phyloP scores from a whole-genome alignment of 2,329 filamentous ascomycete species.

The Hansfordia pulvinata region DNA sequence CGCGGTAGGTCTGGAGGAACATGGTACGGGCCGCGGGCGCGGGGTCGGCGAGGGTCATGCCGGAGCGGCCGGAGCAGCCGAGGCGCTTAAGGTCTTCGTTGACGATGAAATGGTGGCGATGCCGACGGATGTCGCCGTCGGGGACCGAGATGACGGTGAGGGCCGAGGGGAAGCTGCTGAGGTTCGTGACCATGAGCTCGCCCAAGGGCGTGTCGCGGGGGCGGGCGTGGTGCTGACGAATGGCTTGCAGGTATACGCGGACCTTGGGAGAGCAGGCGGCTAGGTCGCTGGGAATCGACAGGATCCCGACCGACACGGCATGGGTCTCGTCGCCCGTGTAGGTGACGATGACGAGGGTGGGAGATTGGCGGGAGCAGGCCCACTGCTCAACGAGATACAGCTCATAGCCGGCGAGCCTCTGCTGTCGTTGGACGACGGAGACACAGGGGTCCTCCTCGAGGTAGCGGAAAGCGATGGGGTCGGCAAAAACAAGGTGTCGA shows the following conservation, averaged over 20 bases:
- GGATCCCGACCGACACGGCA: constrained; percentile 62
- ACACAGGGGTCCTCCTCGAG: constrained; percentile 76
- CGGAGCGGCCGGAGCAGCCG: constrained; percentile 81
- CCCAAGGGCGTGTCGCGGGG: constrained; percentile 72
- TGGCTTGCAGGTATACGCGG: constrained; percentile 72
- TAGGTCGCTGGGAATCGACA: constrained; percentile 73
- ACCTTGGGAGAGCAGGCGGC: constrained; percentile 66
- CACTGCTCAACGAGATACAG: constrained; percentile 94
- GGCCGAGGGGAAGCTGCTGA: constrained; percentile 82
- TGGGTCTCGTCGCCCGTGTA: constrained; percentile 81
- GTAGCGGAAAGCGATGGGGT: constrained; percentile 43
- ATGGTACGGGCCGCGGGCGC: constrained; percentile 76
- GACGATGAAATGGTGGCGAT: constrained; percentile 77
- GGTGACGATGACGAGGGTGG: constrained; percentile 82
- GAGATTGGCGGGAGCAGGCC: constrained; percentile 83
- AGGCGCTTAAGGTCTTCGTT: constrained; percentile 90
- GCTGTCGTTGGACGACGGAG: constrained; percentile 57
- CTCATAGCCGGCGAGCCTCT: constrained; percentile 70
- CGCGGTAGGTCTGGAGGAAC: constrained; percentile 82
- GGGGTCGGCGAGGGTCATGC: constrained; percentile 66
- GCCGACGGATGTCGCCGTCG: constrained; percentile 68
- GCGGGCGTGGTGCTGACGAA: constrained; percentile 74
- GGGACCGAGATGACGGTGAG: constrained; percentile 86
- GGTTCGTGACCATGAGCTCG: constrained; percentile 83
- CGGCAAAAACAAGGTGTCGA: constrained; percentile 40